A percentile compares a stretch with the other conserved stretches of the same genome.
These are phyloP conservation scores for Trametes gibbosa DNA, from an alignment of 768 basidiomycete species.

Conservation along the genomic window DNA sequence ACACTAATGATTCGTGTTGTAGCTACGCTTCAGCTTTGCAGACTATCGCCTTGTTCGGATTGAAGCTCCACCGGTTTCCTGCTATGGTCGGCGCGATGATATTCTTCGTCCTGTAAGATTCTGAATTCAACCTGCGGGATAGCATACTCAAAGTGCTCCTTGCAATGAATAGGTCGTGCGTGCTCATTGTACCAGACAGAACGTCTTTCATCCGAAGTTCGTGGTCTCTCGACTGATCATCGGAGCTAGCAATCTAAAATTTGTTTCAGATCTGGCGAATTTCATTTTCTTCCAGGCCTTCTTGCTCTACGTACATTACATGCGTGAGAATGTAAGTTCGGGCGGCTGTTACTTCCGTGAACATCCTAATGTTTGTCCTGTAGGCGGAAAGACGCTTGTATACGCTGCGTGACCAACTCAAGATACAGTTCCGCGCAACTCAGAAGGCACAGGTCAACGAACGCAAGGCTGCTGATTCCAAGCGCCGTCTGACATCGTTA, in stretches of 20 bases:
- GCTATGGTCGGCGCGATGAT: conserved; percentile 55
- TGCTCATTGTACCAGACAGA: conserved; percentile 38
- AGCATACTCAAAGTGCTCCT: conserved; percentile 23
- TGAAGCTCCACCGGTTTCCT: conserved; percentile 65
- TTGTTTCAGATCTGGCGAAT: conserved; percentile 63
- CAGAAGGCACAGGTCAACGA: conserved; percentile 62
- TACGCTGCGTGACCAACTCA: conserved; percentile 50
- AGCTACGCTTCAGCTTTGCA: conserved; percentile 42
- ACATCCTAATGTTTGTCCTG: not conserved
- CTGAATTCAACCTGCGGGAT: no score
- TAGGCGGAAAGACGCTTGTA: conserved; percentile 48
- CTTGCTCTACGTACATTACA: conserved; percentile 63
- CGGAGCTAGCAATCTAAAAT: no score
- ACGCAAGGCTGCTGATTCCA: conserved; percentile 76
- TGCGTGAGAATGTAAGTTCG: conserved; percentile 43
- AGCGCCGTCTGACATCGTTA: conserved; percentile 76
- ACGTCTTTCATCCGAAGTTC: conserved; percentile 38
- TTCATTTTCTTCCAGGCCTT: conserved; percentile 79
- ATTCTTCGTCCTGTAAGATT: conserved; percentile 53
- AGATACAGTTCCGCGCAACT: conserved; percentile 51
- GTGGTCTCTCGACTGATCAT: conserved; percentile 17
- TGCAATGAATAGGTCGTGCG: conserved; percentile 31
- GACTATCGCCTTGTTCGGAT: conserved; percentile 69
- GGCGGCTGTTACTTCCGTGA: not conserved
- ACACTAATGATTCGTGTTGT: conserved; percentile 25